A percentile compares a stretch with the other conserved stretches of the same genome.
Evolutionary conservation across 352 stramenopile genomes (phyloP).

Genomic region (Phytopythium sindhum): DNA sequence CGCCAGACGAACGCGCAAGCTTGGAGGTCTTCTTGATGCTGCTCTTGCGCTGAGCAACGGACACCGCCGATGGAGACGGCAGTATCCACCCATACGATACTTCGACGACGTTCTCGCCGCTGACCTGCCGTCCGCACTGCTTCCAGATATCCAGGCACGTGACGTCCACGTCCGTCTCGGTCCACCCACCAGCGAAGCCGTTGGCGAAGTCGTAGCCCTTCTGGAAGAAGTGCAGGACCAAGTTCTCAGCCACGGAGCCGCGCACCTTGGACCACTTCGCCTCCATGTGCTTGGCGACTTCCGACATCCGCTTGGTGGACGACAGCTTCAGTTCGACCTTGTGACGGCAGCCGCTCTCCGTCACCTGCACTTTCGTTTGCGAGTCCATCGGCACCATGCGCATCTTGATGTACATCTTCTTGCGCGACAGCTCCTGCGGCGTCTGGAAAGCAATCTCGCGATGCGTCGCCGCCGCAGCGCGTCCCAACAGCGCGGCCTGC

Average conservation of each 20-base stretch:
- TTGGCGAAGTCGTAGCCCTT: slow-evolving; percentile 24
- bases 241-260: slow-evolving; percentile 16
- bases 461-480: slow-evolving; percentile 12
- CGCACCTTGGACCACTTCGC: slow-evolving; percentile 67
- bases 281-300: slow-evolving; percentile 75
- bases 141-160: slow-evolving; percentile 80
- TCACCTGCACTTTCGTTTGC: slow-evolving; percentile 45
- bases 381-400: slow-evolving; percentile 75
- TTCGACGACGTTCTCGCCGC: slow-evolving; percentile 68
- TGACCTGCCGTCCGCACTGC: slow-evolving; percentile 49
- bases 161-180: slow-evolving; percentile 32
- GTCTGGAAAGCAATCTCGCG: slow-evolving; percentile 39
- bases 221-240: slow-evolving; percentile 54
- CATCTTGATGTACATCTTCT: slow-evolving; percentile 85
- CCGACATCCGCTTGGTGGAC: slow-evolving; percentile 72
- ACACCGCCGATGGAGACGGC: not conserved
- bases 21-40: not conserved
- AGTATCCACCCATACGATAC: slow-evolving; percentile 57
- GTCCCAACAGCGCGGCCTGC: slow-evolving; percentile 11
- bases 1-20: not conserved
- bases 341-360: slow-evolving; percentile 45
- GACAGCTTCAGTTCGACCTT: slow-evolving; percentile 83
- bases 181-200: slow-evolving; percentile 22
- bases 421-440: slow-evolving; percentile 43
- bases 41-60: not conserved